Conservation (phyloP, 1,284 basidiomycete species). For the Heterobasidion irregulare region DNA sequence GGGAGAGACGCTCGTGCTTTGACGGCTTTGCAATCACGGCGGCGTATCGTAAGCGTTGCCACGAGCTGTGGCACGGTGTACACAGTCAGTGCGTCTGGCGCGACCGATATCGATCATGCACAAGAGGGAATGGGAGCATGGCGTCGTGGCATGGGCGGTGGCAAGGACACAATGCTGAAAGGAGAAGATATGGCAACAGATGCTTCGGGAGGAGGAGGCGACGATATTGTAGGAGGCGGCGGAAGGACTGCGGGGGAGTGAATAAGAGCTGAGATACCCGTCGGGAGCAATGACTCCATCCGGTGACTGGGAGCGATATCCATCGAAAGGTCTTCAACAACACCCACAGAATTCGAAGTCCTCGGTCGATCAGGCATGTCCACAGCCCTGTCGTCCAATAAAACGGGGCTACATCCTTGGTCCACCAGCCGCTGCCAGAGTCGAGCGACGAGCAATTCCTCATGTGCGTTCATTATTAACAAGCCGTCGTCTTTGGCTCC, state of each 20-base stretch:
- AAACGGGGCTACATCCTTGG: constrained; percentile 22
- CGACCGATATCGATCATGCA: constrained; percentile 5
- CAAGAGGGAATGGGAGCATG: constrained; percentile 9
- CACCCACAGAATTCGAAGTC: background rate
- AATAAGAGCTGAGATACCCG: no score
- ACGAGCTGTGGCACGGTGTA: constrained; percentile 24
- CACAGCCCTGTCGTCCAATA: constrained; percentile 6
- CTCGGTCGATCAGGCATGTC: background rate
- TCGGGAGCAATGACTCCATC: background rate
- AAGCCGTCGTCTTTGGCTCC: background rate
- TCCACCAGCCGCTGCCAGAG: constrained; percentile 22
- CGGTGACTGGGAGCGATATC: background rate
- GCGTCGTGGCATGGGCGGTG: background rate
- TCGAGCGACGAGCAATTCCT: constrained; percentile 19
- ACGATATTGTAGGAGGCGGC: background rate
- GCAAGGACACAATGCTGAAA: no score
- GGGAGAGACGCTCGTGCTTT: constrained; percentile 3
- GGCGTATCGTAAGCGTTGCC: constrained; percentile 23
- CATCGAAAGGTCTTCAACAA: background rate
- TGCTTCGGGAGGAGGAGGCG: constrained; percentile 2
- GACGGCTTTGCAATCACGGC: constrained; percentile 17
- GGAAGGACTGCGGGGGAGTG: background rate
- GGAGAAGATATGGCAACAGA: no score
- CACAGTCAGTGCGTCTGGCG: constrained; percentile 9
- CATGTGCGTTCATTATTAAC: constrained; percentile 5